Evolutionary conservation across 2,329 filamentous ascomycete species (phyloP), one percentile per base, ranked within the genome.

Genomic region (Cladosporium sp.): DNA sequence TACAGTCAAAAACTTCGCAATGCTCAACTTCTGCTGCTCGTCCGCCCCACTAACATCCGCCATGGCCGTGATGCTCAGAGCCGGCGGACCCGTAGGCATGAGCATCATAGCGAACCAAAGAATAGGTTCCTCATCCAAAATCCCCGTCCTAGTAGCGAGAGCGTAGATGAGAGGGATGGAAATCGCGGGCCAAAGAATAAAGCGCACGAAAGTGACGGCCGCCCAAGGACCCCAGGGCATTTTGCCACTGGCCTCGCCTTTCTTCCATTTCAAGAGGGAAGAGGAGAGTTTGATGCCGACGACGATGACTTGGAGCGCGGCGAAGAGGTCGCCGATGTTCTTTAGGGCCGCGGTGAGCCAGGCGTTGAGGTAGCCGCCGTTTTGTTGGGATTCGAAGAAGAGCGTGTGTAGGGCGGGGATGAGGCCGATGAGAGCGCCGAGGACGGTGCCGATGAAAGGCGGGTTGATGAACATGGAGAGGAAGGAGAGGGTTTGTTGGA

Each of bases 21-120:
- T 75, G 11, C 68, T 70, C 71, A 78, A 74, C 64, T 78, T 78
- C 60, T 78, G 71, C 27, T 60, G 56, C 40, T 75, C 69, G 11
- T 69, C 68, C n/a, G 66, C 66, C 4, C 70, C 71, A 19, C 70
- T 69, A 1, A 79, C 67, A 49, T 79, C 76, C 3, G 76, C 74
- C 19, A 80, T 61, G 0, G 74, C 74, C 5, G 73, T 73, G 40
- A 77, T 66, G 25, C 77, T 76, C 72, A 80, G 70, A 0, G 78
- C 76, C 1, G 77, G 75, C 16, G 77, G 78, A 0, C 78, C 78
- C 1, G 72, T 71, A 0, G 78, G 77, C 74, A 80, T 80, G 22
- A 81, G 59, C 78, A 82, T 82, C 74, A 82, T 74, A 3, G 68
- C 72, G 58, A 86, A 86, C 81, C 81, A 85, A 27, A 86, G 65